Evolutionary conservation across 257 asterid species (phyloP), one percentile per base, ranked within the genome.

Genomic region (Verbascum thapsus): DNA sequence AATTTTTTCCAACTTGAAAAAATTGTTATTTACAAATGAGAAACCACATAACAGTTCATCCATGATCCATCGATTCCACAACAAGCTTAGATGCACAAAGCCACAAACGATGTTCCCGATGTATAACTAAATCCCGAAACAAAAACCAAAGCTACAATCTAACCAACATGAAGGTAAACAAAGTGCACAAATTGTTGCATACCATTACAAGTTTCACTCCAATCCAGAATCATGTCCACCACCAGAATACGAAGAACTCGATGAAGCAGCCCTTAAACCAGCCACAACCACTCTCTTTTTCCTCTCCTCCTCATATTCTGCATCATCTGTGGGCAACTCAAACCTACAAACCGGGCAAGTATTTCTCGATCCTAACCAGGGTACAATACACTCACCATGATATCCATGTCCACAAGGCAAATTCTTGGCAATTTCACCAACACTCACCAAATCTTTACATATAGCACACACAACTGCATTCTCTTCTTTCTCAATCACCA

Each of bases 371-470:
- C 88, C 95, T 69, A 92, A 59, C 98, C 98, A 92, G 0, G 88
- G 86, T 5, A 85, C 73, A 45, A 89, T 92, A 67, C 98, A 92
- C 5, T 82, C 96, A 11, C 82, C 88, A 48, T 92, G 98, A 62
- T 92, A 89, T 0, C 90, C 88, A 80, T 89, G 98, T 0, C 96
- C 98, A 61, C 98, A 92, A 0, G 98, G 97, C 80, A 92, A 68
- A 65, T 80, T 83, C 84, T 72, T 89, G 0, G 80, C 85, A 45
- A 70, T 58, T 58, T 88, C 94, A 7, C 97, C 95, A 11, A 82
- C 78, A 48, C 43, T 70, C 48, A 89, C 77, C 20, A 40, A 26
- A 67, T 92, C 98, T 78, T 88, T 92, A 71, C 98, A 92, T 17
- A 92, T 82, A 50, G 98, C 88, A 76, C 98, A 92, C 15, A 50